phyloP scores from a whole-genome alignment of 352 stramenopile genomes.

The Phytophthora uliginosa region DNA sequence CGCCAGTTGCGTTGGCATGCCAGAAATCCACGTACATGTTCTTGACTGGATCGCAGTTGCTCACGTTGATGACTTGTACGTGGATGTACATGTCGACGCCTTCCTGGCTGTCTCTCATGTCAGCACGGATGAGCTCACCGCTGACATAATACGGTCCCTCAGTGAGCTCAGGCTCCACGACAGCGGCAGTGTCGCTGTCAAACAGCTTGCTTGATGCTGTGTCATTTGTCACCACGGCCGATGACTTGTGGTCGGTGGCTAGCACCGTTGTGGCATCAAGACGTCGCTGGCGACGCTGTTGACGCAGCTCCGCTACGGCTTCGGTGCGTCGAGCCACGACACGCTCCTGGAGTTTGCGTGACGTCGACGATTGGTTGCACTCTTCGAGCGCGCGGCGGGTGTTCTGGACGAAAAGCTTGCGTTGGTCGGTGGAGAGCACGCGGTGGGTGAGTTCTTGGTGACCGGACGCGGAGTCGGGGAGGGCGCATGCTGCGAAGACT shows the following conservation, averaged over 20 bases:
- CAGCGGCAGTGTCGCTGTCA: constrained; percentile 5
- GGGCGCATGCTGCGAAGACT: not conserved
- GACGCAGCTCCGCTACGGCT: not conserved
- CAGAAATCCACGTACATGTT: constrained; percentile 39
- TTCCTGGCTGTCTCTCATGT: constrained; percentile 30
- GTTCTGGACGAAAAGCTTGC: not conserved
- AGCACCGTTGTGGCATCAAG: not conserved
- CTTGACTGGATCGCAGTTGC: constrained; percentile 29
- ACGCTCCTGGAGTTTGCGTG: not conserved
- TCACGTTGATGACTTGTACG: constrained; percentile 36
- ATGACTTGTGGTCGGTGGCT: constrained; percentile 26
- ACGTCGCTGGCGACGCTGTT: not conserved
- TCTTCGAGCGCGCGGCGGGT: not conserved
- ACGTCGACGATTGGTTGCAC: not conserved
- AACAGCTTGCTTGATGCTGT: constrained; percentile 27
- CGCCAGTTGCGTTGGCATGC: constrained; percentile 36
- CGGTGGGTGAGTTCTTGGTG: not conserved
- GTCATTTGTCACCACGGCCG: constrained; percentile 5
- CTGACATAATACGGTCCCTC: constrained; percentile 38
- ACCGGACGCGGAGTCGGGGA: not conserved
- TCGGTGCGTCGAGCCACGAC: not conserved
- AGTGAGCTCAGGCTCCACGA: constrained; percentile 35
- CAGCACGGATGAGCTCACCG: constrained; percentile 30
- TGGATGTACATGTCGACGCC: constrained; percentile 35
- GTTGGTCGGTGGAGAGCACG: not conserved